phyloP scores from a whole-genome alignment of 2,329 filamentous ascomycete species.

The Aspergillus arachidicola region DNA sequence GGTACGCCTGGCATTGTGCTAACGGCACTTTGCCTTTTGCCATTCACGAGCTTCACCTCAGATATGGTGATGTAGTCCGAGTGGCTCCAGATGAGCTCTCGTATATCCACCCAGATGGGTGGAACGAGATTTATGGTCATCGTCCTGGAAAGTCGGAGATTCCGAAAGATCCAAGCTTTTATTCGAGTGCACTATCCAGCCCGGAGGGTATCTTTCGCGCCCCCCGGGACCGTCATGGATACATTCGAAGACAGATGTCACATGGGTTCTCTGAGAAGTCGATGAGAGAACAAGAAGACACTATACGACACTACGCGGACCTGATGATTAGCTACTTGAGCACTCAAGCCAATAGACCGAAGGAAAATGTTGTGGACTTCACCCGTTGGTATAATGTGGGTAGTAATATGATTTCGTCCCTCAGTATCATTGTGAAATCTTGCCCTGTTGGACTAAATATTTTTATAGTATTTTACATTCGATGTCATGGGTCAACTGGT shows the following conservation, averaged over 20 bases:
- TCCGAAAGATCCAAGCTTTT: conserved; percentile 10
- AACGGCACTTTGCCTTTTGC: conserved; percentile 5
- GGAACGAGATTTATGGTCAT: conserved; percentile 31
- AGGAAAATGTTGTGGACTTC: conserved; percentile 1
- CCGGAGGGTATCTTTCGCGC: conserved; percentile 16
- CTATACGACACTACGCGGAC: conserved; percentile 31
- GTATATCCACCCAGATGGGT: conserved; percentile 26
- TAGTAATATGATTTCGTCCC: conserved; percentile 7
- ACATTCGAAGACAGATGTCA: conserved; percentile 20
- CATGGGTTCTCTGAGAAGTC: conserved; percentile 35
- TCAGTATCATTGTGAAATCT: not conserved
- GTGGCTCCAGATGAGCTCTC: conserved; percentile 37
- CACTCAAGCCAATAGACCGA: not conserved
- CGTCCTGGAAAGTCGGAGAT: conserved; percentile 6
- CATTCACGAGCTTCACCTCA: conserved; percentile 29
- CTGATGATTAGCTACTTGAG: conserved; percentile 27
- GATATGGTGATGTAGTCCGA: conserved; percentile 39
- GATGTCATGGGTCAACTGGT: conserved; percentile 44
- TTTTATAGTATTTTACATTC: conserved; percentile 38
- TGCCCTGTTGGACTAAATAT: not conserved
- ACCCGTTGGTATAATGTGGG: conserved; percentile 34
- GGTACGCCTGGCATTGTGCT: conserved; percentile 4
- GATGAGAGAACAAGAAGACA: conserved; percentile 30
- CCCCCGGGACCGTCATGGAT: conserved; percentile 3
- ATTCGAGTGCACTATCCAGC: not conserved